phyloP scores from a whole-genome alignment of 2,329 filamentous ascomycete species.

The Apiospora hydei region DNA sequence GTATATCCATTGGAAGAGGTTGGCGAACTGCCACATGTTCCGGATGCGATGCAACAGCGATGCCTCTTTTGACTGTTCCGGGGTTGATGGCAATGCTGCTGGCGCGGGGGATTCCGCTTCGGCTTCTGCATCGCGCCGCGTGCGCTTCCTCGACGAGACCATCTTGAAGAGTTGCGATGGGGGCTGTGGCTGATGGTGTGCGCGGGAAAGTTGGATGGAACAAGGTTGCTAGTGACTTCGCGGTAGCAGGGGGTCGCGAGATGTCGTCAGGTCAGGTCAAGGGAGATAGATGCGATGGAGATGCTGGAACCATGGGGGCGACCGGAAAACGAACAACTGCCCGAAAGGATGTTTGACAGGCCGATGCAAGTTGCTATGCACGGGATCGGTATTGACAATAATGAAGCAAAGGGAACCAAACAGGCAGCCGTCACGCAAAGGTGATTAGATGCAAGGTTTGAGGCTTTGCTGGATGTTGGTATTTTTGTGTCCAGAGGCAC shows the following conservation, averaged over 20 bases:
- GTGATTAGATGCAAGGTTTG: background rate
- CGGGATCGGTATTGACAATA: background rate
- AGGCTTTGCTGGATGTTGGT: conserved; percentile 16
- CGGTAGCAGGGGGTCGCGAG: conserved; percentile 18
- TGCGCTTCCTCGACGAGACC: conserved; percentile 57
- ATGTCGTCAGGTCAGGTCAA: conserved; percentile 21
- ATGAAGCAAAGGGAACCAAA: background rate
- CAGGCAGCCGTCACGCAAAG: background rate
- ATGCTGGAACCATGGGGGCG: conserved; percentile 5
- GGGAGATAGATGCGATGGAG: conserved; percentile 14
- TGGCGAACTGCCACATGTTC: conserved; percentile 96
- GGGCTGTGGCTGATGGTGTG: background rate
- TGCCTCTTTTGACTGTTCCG: conserved; percentile 37
- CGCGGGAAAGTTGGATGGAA: conserved; percentile 9
- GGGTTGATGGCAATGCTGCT: background rate
- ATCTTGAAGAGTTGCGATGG: conserved; percentile 37
- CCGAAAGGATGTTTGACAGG: background rate
- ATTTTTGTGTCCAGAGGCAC: conserved; percentile 18
- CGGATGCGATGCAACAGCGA: conserved; percentile 72
- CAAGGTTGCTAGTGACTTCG: conserved; percentile 18
- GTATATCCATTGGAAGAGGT: conserved; percentile 90
- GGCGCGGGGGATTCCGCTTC: conserved; percentile 30
- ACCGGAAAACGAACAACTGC: background rate
- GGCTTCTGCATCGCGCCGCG: conserved; percentile 48
- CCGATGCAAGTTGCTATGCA: background rate